Evolutionary conservation across 106 monocot genomes (phyloP), one percentile per base, ranked within the genome.

Genomic region (Amphibolis antarctica): DNA sequence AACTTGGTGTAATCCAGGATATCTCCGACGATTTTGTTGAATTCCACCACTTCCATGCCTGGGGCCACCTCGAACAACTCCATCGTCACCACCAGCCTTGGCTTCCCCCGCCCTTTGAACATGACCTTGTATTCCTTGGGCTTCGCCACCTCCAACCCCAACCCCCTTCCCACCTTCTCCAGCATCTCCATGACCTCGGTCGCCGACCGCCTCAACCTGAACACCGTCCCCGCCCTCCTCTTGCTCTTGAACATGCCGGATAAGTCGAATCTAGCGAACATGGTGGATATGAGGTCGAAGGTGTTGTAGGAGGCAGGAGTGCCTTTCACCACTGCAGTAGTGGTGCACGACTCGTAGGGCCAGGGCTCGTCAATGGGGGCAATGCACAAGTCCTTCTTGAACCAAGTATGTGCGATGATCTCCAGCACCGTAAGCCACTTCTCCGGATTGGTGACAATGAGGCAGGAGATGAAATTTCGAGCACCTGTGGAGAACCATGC

Each of bases 11-110:
- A 92, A 57, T 92, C 92, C 1, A 79, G 11, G 0, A 66, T 61
- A 18, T 92, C 84, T 1, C 92, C 92, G 36, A 79, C 66, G 36
- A 59, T 59, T 69, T 80, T 79, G 18, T 49, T 56, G 65, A 92
- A 76, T 65, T 92, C 87, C 29, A 88, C 87, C 62, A 92, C 84
- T 5, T 84, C 65, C 59, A 85, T 45, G 28, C 61, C 64, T 27
- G 71, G 60, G 46, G 80, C 80, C 28, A 60, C 77, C 72, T 78
- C 77, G 53, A 85, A 85, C 22, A 85, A 80, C 78, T 85, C 85
- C 36, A 75, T 80, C 48, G 71, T 71, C 44, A 92, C 79, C 13
- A 48, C 77, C 29, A 87, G 53, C 66, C 45, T 67, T 59, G 77
- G 81, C 44, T 76, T 86, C 44, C 78, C 43, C 51, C 80, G 66